A percentile compares a stretch with the other conserved stretches of the same genome.
phyloP scores from a whole-genome alignment of 805 yeast genomes.

The Candida nemodendra region DNA sequence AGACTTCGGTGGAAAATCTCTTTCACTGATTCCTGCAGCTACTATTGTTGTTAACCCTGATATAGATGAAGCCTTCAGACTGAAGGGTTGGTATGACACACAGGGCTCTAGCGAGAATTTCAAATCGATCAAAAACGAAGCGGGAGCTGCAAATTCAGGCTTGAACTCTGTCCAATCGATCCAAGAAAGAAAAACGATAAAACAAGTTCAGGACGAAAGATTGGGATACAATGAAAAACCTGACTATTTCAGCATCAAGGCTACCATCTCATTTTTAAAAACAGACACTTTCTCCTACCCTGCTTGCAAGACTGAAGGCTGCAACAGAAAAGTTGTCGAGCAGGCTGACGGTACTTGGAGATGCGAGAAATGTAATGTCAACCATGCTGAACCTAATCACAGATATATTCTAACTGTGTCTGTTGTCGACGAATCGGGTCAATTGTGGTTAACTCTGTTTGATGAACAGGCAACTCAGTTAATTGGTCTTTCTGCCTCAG shows the following conservation, averaged over 20 bases:
- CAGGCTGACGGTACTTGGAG: slow-evolving; percentile 78
- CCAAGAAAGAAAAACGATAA: slow-evolving; percentile 62
- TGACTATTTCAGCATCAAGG: slow-evolving; percentile 76
- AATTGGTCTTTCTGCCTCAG: slow-evolving; percentile 61
- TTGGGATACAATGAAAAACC: slow-evolving; percentile 75
- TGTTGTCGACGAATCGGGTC: slow-evolving; percentile 78
- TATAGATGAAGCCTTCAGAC: slow-evolving; percentile 77
- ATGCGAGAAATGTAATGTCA: slow-evolving; percentile 86
- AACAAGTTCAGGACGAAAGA: slow-evolving; percentile 61
- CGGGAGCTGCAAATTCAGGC: slow-evolving; percentile 33
- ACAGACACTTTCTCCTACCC: slow-evolving; percentile 84
- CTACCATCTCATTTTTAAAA: slow-evolving; percentile 66
- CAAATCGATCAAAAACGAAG: slow-evolving; percentile 58
- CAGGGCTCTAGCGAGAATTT: slow-evolving; percentile 66
- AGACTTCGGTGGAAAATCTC: slow-evolving; percentile 83
- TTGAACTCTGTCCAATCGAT: slow-evolving; percentile 41
- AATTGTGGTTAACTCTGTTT: slow-evolving; percentile 82
- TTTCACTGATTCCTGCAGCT: slow-evolving; percentile 79
- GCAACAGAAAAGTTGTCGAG: slow-evolving; percentile 82
- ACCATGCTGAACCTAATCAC: slow-evolving; percentile 66
- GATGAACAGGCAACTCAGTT: slow-evolving; percentile 78
- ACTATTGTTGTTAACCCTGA: slow-evolving; percentile 81
- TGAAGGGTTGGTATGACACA: slow-evolving; percentile 94
- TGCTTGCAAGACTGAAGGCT: slow-evolving; percentile 74
- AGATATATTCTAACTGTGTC: slow-evolving; percentile 78